These are phyloP conservation scores for Mrakiaceae sp. DNA, from an alignment of 1,284 basidiomycete genomes.

Conservation along the genomic window DNA sequence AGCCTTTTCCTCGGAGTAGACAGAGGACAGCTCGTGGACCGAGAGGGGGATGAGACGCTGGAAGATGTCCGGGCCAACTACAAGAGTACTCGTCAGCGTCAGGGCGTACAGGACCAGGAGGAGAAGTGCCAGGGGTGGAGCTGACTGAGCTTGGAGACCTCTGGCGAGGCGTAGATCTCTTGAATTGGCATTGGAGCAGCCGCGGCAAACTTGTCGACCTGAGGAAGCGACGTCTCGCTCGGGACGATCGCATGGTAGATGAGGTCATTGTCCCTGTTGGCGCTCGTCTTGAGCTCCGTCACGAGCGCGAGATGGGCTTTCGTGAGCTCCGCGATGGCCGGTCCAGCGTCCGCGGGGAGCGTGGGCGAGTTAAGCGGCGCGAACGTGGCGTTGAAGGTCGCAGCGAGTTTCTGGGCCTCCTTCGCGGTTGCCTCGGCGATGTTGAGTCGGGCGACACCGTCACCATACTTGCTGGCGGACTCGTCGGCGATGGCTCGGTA, in stretches of 20 bases:
- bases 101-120: too few species aligned
- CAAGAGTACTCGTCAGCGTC: not conserved
- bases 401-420: conserved; percentile 62
- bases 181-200: conserved; percentile 80
- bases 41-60: conserved; percentile 76
- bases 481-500: conserved; percentile 72
- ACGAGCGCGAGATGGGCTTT: conserved; percentile 72
- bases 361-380: conserved; percentile 52
- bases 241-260: conserved; percentile 96
- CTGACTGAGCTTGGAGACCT: conserved; percentile 68
- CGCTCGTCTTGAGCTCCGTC: conserved; percentile 61
- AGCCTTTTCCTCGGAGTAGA: conserved; percentile 98
- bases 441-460: conserved; percentile 68
- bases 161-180: conserved; percentile 80
- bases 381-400: conserved; percentile 62
- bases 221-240: conserved; percentile 62
- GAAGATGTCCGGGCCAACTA: conserved; percentile 85
- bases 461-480: conserved; percentile 68
- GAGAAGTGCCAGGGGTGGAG: too few species aligned
- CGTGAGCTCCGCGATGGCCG: conserved; percentile 65
- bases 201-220: conserved; percentile 66
- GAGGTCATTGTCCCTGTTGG: conserved; percentile 84
- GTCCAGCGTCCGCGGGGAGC: conserved; percentile 75
- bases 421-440: conserved; percentile 72
- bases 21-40: conserved; percentile 88